Evolutionary conservation across 176 grass and related monocot genomes (phyloP), one percentile per base, ranked within the genome.

Genomic region (Cenchrus fungigraminus): DNA sequence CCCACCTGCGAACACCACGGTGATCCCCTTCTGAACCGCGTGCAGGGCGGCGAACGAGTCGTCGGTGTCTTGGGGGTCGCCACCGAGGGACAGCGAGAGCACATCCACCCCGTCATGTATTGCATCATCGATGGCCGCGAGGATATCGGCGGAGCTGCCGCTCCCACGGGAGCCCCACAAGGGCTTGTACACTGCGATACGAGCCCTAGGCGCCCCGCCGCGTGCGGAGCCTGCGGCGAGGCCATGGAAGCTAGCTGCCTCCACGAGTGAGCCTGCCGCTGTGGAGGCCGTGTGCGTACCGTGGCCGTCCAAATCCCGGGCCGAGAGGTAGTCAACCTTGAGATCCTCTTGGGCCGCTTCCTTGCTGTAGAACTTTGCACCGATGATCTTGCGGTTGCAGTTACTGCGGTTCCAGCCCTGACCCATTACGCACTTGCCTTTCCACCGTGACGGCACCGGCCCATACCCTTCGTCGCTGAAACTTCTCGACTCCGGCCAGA

Each of bases 231-330:
- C 87, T 0, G 19, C 43, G 0, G 52, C 87, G 0, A 89, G 62
- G n/a, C 87, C 87, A 0, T 85, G 5, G 77, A 81, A 85, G 32
- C 77, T 85, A 3, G 8, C 44, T 0, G 4, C 87, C 16, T 65
- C 45, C n/a, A 85, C 77, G 2, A 14, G 8, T 0, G 77, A 62
- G 16, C 83, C 83, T 0, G 78, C 88, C 4, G 88, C 77, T 0
- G 62, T 89, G 87, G 87, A 89, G 0, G 82, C 87, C 16, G 76
- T 80, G 31, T 80, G 87, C 3, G 87, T 89, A 8, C 87, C 87
- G 11, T 89, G 87, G n/a, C 51, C 42, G 10, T 1, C 0, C 0
- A 0, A 1, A 44, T 81, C 88, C 0, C 88, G 63, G 0, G 88
- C 7, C 10, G 88, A 89, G 0, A 81, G 44, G 32, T 75, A 37